phyloP scores from a whole-genome alignment of 805 yeast species.

The Starmerella roubikii region DNA sequence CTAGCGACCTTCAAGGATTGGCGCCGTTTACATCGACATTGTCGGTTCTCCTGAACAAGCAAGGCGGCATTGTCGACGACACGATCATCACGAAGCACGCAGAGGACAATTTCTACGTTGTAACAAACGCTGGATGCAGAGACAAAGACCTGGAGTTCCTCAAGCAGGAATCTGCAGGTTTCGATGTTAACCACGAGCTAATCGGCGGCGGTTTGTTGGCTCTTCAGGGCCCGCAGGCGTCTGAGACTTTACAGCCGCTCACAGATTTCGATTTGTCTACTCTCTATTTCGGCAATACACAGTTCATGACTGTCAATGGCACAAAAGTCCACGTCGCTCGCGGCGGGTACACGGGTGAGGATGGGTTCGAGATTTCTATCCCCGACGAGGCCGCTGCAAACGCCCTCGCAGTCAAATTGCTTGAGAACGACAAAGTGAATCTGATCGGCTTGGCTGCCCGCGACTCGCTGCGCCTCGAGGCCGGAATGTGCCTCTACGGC shows the following conservation, averaged over 20 bases:
- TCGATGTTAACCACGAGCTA: slow-evolving; percentile 27
- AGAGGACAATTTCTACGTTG: slow-evolving; percentile 63
- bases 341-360: slow-evolving; percentile 97
- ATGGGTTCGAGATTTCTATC: slow-evolving; percentile 86
- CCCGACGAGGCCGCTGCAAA: slow-evolving; percentile 39
- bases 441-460: slow-evolving; percentile 98
- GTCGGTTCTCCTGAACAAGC: slow-evolving; percentile 54
- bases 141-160: slow-evolving; percentile 64
- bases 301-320: slow-evolving; percentile 29
- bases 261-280: slow-evolving; percentile 44
- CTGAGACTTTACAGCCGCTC: slow-evolving; percentile 48
- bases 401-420: slow-evolving; percentile 47
- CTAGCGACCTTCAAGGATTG: slow-evolving; percentile 59
- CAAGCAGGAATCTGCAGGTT: slow-evolving; percentile 35
- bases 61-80: slow-evolving; percentile 89
- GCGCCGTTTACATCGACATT: slow-evolving; percentile 51
- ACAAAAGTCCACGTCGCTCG: slow-evolving; percentile 64
- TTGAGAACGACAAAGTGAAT: slow-evolving; percentile 41
- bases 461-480: slow-evolving; percentile 88
- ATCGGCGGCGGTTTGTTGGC: slow-evolving; percentile 74
- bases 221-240: slow-evolving; percentile 83
- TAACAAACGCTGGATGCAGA: slow-evolving; percentile 92
- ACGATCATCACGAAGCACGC: slow-evolving; percentile 76
- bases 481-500: slow-evolving; percentile 97
- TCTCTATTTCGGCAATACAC: slow-evolving; percentile 63